A percentile compares a stretch with the other conserved stretches of the same genome.
These are phyloP conservation scores for Pestalotiopsis sp. DNA, from an alignment of 2,329 filamentous ascomycete genomes.

Conservation along the genomic window DNA sequence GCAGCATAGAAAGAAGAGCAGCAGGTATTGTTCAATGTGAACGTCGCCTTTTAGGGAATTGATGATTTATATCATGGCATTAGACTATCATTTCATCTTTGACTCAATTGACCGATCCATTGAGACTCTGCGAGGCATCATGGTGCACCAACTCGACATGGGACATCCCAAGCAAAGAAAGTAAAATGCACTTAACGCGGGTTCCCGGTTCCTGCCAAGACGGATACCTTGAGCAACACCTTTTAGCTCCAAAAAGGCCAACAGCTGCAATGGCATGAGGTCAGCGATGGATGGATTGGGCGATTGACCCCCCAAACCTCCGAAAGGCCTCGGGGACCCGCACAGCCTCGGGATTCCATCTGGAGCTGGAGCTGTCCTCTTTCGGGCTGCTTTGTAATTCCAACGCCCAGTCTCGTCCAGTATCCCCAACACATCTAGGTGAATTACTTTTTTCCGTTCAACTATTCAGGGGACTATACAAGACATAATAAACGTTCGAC, in stretches of 20 bases:
- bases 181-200: background rate
- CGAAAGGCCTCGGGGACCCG: slow-evolving; percentile 1
- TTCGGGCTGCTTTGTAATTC: slow-evolving; percentile 4
- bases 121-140: background rate
- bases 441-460: background rate
- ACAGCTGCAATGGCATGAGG: slow-evolving; percentile 10
- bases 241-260: background rate
- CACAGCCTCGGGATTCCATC: slow-evolving; percentile 7
- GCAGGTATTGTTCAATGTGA: background rate
- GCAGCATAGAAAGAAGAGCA: background rate
- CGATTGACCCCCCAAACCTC: background rate
- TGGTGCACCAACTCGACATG: background rate
- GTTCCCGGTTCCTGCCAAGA: slow-evolving; percentile 6
- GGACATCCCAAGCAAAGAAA: background rate
- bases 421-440: background rate
- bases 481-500: background rate
- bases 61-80: background rate
- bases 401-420: background rate
- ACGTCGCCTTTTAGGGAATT: background rate
- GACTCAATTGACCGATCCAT: background rate
- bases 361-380: background rate
- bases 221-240: background rate
- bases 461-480: background rate
- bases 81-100: background rate
- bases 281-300: slow-evolving; percentile 1